Percentiles rank a stretch among this genome's conserved stretches.
phyloP scores from a whole-genome alignment of 208 protist species.

The Wallacemonas sp. region DNA sequence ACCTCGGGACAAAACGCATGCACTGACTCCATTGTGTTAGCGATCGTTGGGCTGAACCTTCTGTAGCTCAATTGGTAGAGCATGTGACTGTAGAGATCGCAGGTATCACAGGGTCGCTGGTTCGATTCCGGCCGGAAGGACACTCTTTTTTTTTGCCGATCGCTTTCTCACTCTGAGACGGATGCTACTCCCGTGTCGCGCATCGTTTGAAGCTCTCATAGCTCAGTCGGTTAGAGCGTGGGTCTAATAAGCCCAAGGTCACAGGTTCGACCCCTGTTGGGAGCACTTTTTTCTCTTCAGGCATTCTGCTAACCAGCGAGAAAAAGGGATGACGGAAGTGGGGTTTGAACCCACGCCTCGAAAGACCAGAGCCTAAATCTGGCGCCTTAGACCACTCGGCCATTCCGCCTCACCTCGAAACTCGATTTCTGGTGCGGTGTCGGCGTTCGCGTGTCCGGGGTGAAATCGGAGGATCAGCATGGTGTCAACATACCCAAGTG shows the following conservation, averaged over 20 bases:
- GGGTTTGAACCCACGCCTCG: too few relatives aligned
- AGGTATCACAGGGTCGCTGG: constrained; percentile 67
- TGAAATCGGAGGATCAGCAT: background rate
- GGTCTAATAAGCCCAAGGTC: constrained; percentile 76
- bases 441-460: background rate
- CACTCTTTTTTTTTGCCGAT: constrained; percentile 23
- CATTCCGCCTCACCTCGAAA: constrained; percentile 18
- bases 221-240: constrained; percentile 77
- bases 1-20: background rate
- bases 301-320: too few relatives aligned
- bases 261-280: too few relatives aligned
- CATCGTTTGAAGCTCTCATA: too few relatives aligned
- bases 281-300: too few relatives aligned
- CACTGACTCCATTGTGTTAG: background rate
- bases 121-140: too few relatives aligned
- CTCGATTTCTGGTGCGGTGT: background rate
- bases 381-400: too few relatives aligned
- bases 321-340: too few relatives aligned
- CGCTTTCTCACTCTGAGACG: too few relatives aligned
- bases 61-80: constrained; percentile 71
- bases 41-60: constrained; percentile 18
- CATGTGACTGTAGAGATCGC: constrained; percentile 58
- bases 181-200: too few relatives aligned
- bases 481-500: constrained; percentile 84
- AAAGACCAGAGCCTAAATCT: too few relatives aligned